phyloP scores from a whole-genome alignment of 345 rosid genomes.

The Eucalyptus grandis region DNA sequence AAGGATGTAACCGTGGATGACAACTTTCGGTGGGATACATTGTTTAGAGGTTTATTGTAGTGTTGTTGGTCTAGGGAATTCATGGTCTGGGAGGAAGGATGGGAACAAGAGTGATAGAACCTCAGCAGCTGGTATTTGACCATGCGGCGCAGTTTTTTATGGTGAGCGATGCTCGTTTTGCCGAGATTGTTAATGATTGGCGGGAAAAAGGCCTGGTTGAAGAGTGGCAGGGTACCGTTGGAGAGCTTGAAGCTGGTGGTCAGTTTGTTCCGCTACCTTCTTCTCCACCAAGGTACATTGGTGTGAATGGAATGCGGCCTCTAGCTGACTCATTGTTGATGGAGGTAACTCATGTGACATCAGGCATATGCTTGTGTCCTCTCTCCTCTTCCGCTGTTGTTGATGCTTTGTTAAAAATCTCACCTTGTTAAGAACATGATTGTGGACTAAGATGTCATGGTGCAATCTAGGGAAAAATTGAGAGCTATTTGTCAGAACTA shows the following conservation, averaged over 20 bases:
- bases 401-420: not conserved
- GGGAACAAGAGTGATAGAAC: slow-evolving; percentile 71
- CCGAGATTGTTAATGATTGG: slow-evolving; percentile 57
- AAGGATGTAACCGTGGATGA: not conserved
- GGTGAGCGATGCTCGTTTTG: slow-evolving; percentile 54
- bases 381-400: not conserved
- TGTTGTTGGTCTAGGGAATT: slow-evolving; percentile 31
- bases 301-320: slow-evolving; percentile 74
- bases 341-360: slow-evolving; percentile 19
- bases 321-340: slow-evolving; percentile 59
- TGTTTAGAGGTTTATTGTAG: not conserved
- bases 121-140: slow-evolving; percentile 56
- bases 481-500: not conserved
- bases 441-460: not conserved
- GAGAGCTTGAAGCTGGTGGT: slow-evolving; percentile 75
- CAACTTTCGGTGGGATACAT: not conserved
- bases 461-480: not conserved
- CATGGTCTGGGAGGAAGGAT: slow-evolving; percentile 97
- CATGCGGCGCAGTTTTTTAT: slow-evolving; percentile 94
- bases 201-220: slow-evolving; percentile 59
- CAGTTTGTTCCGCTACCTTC: slow-evolving; percentile 46
- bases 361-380: not conserved
- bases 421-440: not conserved
- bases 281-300: slow-evolving; percentile 56
- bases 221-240: slow-evolving; percentile 60